These are phyloP conservation scores for Kodamaea sp. DNA, from an alignment of 1,139 yeast genomes.

Conservation along the genomic window DNA sequence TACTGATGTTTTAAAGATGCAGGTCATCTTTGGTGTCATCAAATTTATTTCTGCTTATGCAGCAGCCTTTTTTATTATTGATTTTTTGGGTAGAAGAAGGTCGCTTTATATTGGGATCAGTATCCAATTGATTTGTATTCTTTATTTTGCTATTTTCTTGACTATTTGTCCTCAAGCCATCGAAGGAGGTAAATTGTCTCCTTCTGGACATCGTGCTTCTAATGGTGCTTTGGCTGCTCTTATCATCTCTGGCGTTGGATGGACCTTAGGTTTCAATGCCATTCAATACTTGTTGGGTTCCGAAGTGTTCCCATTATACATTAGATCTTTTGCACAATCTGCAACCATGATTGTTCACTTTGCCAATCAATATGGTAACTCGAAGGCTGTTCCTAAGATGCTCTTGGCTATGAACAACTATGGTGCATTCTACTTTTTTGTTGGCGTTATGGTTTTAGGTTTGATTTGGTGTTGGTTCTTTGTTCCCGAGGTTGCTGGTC, in stretches of 20 bases:
- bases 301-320: slow-evolving; percentile 55
- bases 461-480: slow-evolving; percentile 51
- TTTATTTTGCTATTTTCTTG: slow-evolving; percentile 45
- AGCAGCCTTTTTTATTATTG: slow-evolving; percentile 46
- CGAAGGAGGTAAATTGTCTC: slow-evolving; percentile 23
- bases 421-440: slow-evolving; percentile 56
- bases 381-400: slow-evolving; percentile 56
- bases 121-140: slow-evolving; percentile 29
- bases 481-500: slow-evolving; percentile 51
- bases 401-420: slow-evolving; percentile 43
- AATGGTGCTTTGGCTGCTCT: slow-evolving; percentile 52
- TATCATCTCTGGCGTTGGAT: slow-evolving; percentile 53
- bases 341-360: slow-evolving; percentile 57
- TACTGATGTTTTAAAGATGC: slow-evolving; percentile 38
- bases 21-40: slow-evolving; percentile 48
- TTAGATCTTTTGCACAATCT: slow-evolving; percentile 53
- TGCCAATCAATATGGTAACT: slow-evolving; percentile 57
- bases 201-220: slow-evolving; percentile 36
- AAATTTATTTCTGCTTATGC: slow-evolving; percentile 43
- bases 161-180: slow-evolving; percentile 46
- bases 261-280: slow-evolving; percentile 63
- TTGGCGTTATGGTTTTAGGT: slow-evolving; percentile 40
- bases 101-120: slow-evolving; percentile 38
- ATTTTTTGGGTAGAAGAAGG: slow-evolving; percentile 44
- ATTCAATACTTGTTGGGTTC: slow-evolving; percentile 57